Evolutionary conservation across 805 yeast genomes (phyloP).

Genomic region (Barnettozyma pratensis): DNA sequence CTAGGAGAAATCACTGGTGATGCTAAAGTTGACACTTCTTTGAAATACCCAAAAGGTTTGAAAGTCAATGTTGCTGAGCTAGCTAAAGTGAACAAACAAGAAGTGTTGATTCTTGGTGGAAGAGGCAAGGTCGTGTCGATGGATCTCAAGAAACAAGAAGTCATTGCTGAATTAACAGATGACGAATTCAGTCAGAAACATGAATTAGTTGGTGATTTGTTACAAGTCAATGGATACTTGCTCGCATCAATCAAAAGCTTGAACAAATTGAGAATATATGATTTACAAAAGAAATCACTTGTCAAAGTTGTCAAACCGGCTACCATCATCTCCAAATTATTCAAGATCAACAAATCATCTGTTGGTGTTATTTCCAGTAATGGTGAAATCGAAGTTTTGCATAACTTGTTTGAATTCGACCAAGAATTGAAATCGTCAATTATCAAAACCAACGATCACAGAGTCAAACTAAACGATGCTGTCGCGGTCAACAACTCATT

Average conservation of each 20-base stretch:
- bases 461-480: constrained; percentile 25
- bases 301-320: neutral
- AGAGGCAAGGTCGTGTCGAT: neutral
- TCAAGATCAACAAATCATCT: neutral
- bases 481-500: constrained; percentile 12
- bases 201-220: neutral
- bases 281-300: neutral
- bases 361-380: constrained; percentile 26
- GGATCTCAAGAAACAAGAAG: neutral
- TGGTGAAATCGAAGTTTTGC: constrained; percentile 31
- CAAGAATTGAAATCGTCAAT: constrained; percentile 7
- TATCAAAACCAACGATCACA: constrained; percentile 20
- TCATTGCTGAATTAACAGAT: neutral
- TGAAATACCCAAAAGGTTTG: neutral
- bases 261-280: neutral
- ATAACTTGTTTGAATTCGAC: neutral
- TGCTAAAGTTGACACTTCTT: neutral
- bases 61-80: neutral
- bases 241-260: neutral
- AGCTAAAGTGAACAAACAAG: neutral
- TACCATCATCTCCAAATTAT: neutral
- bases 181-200: neutral
- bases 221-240: neutral
- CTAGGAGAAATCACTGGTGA: neutral
- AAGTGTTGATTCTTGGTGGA: neutral